Base-by-base conservation (phyloP, 2,329 filamentous ascomycete species). In the Sporothrix inflata region DNA sequence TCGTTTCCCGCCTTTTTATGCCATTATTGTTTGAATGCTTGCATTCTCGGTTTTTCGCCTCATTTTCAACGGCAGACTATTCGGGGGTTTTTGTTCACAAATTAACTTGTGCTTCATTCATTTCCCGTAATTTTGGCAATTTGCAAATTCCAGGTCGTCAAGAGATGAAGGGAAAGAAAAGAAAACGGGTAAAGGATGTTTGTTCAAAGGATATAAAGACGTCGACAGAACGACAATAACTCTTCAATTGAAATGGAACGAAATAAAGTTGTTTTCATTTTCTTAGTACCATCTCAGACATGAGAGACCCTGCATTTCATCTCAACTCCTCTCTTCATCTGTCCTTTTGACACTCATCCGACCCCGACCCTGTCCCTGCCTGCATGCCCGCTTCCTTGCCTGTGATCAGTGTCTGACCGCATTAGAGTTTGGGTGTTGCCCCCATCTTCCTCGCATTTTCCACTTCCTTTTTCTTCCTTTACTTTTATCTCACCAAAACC, bases 401-500 rank as follows among this genome's bases (percentile, higher is more conserved):
- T 60, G 27, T 60, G 49, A 60, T 34, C 53, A 60, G 61, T 60
- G 40, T 57, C 51, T 47, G 68, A 61, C 30, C 49, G 30, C 66
- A 49, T 11, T 21, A 38, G 5, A 65, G 60, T 24, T 65, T 45
- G 30, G 16, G n/a, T 11, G 21, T 3, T 16, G 21, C 38, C 49
- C 11, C 14, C 12, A 66, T 14, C 21, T 45, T 16, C 19, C 6
- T 63, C 16, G 61, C 40, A 8, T 45, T 38, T 27, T 60, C 12
- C 11, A 8, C 55, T 30, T 4, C 30, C 16, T n/a, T 1, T 51
- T 5, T 38, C 11, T 3, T 60, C 16, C 14, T 4, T 60, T n/a
- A n/a, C 55, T 8, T 38, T 60, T 14, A 6, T 61, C 12, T 16
- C 6, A 12, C 45, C 5, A 3, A 5, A 30, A 1, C 53, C 30